Evolutionary conservation across 2,329 filamentous ascomycete species (phyloP), one percentile per base, ranked within the genome.

Genomic region (Penicillium psychrosexuale): DNA sequence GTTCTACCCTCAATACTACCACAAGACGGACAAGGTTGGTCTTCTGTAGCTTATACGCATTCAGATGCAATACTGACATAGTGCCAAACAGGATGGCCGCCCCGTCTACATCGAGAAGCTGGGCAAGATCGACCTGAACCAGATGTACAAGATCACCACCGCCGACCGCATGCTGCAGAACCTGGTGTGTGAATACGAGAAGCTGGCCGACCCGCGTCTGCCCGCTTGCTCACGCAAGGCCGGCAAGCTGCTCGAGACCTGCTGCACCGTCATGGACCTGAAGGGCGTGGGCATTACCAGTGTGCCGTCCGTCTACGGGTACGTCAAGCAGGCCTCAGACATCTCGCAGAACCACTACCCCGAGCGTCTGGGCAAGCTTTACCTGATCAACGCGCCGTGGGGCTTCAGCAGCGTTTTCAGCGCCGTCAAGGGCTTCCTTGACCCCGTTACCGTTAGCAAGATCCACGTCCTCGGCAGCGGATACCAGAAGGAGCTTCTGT

Each of bases 271-370:
- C 78, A 94, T 97, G 88, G 94, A 99, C 77, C 83, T 97, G 74
- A 96, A 96, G 81, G 92, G 92, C 59, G 92, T 99, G 24, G 90
- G 90, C 56, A 78, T 97, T 66, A 82, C 81, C 72, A 94, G 89
- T 77, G 86, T 90, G 40, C 83, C 85, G 59, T 88, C 88, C 58
- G 93, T 97, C 55, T 96, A 95, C 80, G 83, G 85, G 51, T 97
- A 97, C 79, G 84, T 99, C 65, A 85, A 85, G 68, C 84, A 88
- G 72, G 91, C 91, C 43, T 94, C 91, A 33, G 86, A 80, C 73
- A 90, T 99, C 77, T 96, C 90, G 62, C 94, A 97, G 78, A 96
- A 97, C 84, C 96, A 97, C 85, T 99, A 99, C 79, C 94, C 94
- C 8, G 94, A 99, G 82, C 90, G 94, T 56, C 82, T 99, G 56